Evolutionary conservation across 257 asterid genomes (phyloP), one percentile per base, ranked within the genome.

Genomic region (Solanum tacnaense): DNA sequence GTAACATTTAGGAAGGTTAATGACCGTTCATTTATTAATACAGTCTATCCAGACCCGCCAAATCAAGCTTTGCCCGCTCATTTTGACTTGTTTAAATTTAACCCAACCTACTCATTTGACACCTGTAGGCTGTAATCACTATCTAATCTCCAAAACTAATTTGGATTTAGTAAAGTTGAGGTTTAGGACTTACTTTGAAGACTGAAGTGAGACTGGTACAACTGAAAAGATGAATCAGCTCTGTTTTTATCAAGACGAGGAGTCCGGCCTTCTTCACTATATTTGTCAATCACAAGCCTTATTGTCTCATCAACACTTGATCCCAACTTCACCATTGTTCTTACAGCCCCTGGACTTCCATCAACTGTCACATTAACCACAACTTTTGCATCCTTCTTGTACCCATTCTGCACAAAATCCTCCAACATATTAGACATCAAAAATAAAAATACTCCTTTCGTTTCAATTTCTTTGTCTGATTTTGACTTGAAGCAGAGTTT

Each of bases 301-400:
- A 93, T 94, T 16, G 89, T 88, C 70, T 95, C 98, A 27, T 93
- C 97, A 7, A 95, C 93, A 84, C 88, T 94, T 1, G 94, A 92
- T 86, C 97, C 95, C 89, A 95, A 90, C 89, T 92, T 94, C n/a
- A 94, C 93, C 97, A 94, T 89, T 0, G 96, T 87, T 34, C 94
- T 92, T 10, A 95, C 90, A 0, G 98, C 96, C 13, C 98, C 98
- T 0, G 97, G 96, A 79, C 98, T 94, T 46, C 96, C 97, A 86
- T 94, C 98, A 12, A 95, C 95, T 15, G 93, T 93, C 86, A 95
- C 98, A 90, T 89, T 91, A 41, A 95, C 91, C 41, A 95, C 97
- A 86, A 94, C 98, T 89, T 95, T 95, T 32, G 94, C 90, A 36
- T 95, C 98, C 89, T 90, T 93, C 29, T 90, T 86, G 65, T 88